These are phyloP conservation scores for Licmophora abbreviata DNA, from an alignment of 108 stramenopile genomes.

Conservation along the genomic window DNA sequence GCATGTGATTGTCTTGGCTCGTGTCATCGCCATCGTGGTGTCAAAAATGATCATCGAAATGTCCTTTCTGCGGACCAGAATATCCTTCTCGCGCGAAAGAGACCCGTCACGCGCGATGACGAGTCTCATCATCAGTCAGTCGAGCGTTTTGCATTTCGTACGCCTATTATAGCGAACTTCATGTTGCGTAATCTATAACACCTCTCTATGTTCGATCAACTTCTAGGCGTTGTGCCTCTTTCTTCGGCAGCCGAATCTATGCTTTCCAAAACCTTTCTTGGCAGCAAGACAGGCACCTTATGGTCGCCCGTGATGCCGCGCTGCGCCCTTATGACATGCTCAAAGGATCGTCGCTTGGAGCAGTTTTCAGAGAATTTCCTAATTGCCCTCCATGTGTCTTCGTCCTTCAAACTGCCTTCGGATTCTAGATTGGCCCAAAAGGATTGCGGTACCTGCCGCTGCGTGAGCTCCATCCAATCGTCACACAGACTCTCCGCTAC, in stretches of 20 bases:
- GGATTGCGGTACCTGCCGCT: constrained; percentile 24
- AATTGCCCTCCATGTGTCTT: constrained; percentile 24
- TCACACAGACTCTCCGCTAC: constrained; percentile 30
- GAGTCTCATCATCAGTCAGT: no score
- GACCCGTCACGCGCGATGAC: no score
- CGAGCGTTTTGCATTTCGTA: no score
- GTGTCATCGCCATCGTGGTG: no score
- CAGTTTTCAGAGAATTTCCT: constrained; percentile 40
- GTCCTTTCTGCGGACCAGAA: no score
- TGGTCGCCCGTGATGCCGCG: neutral
- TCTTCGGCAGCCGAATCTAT: neutral
- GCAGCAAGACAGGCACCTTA: neutral
- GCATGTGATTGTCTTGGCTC: neutral
- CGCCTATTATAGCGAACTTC: no score
- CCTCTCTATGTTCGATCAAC: no score
- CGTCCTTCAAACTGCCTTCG: constrained; percentile 21
- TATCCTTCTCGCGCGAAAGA: no score
- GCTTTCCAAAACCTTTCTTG: neutral
- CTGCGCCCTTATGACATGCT: neutral
- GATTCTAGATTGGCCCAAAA: constrained; percentile 42
- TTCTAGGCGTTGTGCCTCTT: no score
- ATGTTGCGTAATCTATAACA: no score
- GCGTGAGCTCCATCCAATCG: constrained; percentile 33
- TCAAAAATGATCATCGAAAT: no score
- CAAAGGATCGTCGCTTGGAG: constrained; percentile 27